These are phyloP conservation scores for Trichoderma lentiforme DNA, from an alignment of 2,329 filamentous ascomycete species.

Conservation along the genomic window DNA sequence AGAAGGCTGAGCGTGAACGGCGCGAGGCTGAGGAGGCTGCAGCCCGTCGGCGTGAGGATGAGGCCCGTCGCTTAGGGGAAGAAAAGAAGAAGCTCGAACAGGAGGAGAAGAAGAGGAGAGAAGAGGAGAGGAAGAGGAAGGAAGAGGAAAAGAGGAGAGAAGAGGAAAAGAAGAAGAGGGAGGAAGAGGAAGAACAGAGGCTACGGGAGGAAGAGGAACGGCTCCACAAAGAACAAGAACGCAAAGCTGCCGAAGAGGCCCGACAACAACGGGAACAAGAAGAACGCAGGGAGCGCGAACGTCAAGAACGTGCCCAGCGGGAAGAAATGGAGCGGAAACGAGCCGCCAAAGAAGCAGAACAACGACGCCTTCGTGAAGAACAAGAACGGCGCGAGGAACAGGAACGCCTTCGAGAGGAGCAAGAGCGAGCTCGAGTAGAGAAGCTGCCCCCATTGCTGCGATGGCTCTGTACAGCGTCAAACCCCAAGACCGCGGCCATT, in stretches of 20 bases:
- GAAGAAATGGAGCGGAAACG: slow-evolving; percentile 49
- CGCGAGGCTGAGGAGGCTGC: slow-evolving; percentile 37
- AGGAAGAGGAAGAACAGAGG: slow-evolving; percentile 36
- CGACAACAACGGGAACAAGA: slow-evolving; percentile 50
- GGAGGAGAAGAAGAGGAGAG: slow-evolving; percentile 35
- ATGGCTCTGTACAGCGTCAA: slow-evolving; percentile 54
- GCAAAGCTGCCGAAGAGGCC: slow-evolving; percentile 48
- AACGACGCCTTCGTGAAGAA: slow-evolving; percentile 46
- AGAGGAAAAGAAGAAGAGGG: slow-evolving; percentile 34
- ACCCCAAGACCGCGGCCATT: slow-evolving; percentile 49
- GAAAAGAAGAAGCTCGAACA: slow-evolving; percentile 36
- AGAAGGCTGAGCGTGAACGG: slow-evolving; percentile 36
- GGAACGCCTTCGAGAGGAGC: slow-evolving; percentile 50
- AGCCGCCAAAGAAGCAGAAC: slow-evolving; percentile 39
- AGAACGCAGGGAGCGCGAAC: slow-evolving; percentile 49
- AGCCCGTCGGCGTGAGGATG: slow-evolving; percentile 38
- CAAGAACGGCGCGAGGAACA: slow-evolving; percentile 49
- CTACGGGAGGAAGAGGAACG: slow-evolving; percentile 47
- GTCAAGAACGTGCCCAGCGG: slow-evolving; percentile 31
- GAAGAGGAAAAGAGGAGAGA: slow-evolving; percentile 36
- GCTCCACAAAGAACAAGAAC: slow-evolving; percentile 42
- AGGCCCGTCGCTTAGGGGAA: slow-evolving; percentile 38
- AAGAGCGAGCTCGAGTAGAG: slow-evolving; percentile 52
- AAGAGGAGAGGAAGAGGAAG: slow-evolving; percentile 35
- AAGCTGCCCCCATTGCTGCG: slow-evolving; percentile 59